Base-by-base conservation (phyloP, 2,329 filamentous ascomycete genomes). In the Colletotrichum truncatum region DNA sequence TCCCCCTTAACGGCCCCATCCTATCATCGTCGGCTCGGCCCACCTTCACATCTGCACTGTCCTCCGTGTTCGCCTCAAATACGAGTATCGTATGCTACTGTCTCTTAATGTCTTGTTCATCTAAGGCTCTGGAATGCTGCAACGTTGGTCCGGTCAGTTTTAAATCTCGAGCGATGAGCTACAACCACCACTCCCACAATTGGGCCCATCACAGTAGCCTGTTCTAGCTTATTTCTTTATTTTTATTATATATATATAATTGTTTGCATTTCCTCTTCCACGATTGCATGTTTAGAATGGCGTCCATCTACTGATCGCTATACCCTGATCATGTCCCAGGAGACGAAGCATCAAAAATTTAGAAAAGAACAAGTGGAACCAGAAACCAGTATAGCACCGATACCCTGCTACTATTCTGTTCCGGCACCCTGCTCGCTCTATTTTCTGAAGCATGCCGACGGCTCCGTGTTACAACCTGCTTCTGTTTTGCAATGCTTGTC, bases 401-500 rank as follows among this genome's bases (percentile, higher is more conserved):
- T 46, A 10, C 10, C 30, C 45, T 26, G 14, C 39, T 41, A 12
- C 26, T 41, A 53, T 11, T 32, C 55, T 30, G 18, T 58, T 28
- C 34, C 30, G 14, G 46, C 18, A 9, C 26, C 53, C 11, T 55
- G 26, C 18, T 55, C 48, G 32, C 49, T 34, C 48, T 45, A 39
- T 16, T 38, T 21, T 49, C 48, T 54, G 56, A 65, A 61, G 56
- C 62, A 32, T 30, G 14, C 49, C n/a, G 25, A 48, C 18, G n/a
- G 23, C 30, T 32, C 18, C 28, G 38, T 25, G 26, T 18, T 43
- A 14, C 48, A 39, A 49, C 21, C 36, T 65, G 62, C 62, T 55
- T 61, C 62, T 39, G 49, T 12, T 55, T 65, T 41, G 21, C 41
- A 34, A 65, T 61, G 48, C 62, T 39, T 65, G 56, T 43, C 34